Evolutionary conservation across 305 asterid genomes (phyloP), one percentile per base, ranked within the genome.

Genomic region (Fraxinus sp.): DNA sequence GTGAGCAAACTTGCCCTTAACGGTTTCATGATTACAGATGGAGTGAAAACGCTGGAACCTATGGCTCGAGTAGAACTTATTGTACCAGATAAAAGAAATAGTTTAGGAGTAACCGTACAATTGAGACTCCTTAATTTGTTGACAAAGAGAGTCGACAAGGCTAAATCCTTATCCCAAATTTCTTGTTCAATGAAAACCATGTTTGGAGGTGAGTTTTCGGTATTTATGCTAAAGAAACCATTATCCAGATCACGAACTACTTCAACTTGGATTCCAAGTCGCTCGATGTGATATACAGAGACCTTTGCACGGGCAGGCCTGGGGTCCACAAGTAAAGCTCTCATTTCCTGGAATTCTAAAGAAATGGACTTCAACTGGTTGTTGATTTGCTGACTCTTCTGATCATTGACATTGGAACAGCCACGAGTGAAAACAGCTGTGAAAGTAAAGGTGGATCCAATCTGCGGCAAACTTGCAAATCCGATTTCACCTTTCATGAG

Each of bases 401-500:
- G 91, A 33, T 87, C 91, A 26, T 79, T 82, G 49, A 84, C 81
- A 75, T 86, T 82, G 81, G 84, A 83, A 36, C 81, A 78, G 64
- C 89, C 90, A 5, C 83, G 86, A 33, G 90, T 20, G 86, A 95
- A 92, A 85, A 91, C 90, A 64, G 98, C 98, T 0, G 99, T 93
- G 90, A 96, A 96, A 80, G 96, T 91, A 74, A 96, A 95, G 33
- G 99, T 95, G 3, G 99, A 95, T 26, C 99, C 99, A 6, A 92
- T 83, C 18, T 85, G 88, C 0, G 99, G 98, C 64, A 66, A 84
- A 88, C 99, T 96, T 5, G 86, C 94, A 62, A 96, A 79, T 84
- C 98, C 98, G 4, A 96, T 95, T 86, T 96, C 97, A n/a, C 99
- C 99, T 79, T 92, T 95, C 98, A 96, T 96, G 82, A 96, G 99